Base-by-base conservation (phyloP, 305 asterid genomes). In the Solanum chacoense region DNA sequence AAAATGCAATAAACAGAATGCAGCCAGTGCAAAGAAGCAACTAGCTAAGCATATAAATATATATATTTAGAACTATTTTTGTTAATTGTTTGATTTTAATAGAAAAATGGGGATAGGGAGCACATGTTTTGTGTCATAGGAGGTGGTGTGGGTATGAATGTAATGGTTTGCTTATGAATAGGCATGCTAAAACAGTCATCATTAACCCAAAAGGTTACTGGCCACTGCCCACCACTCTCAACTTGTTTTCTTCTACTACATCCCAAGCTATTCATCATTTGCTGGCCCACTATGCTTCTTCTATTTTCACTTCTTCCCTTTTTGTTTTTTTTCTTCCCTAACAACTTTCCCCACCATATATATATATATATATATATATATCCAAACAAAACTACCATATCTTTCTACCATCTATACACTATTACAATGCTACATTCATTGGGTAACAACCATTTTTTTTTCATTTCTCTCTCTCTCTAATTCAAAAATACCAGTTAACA, bases 131-230 rank as follows among this genome's bases (percentile, higher is more conserved):
- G 55, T 36, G 89, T 76, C 92, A 87, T 86, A 78, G 86, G 88
- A 69, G 84, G 76, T 89, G 88, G 86, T 81, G 38, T 42, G 71
- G 87, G 42, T 20, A 83, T 50, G 31, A 50, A 50, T 89, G 77
- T 84, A 89, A 86, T 91, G 79, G 89, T 88, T 89, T 89, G 91
- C 87, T 37, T 72, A 91, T 91, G 87, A 89, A 86, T 87, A 89
- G 87, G 93, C 93, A 91, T 91, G 93, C 91, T 29, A 89, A 89
- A 38, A 42, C 73, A 31, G 1, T 42, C 90, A 91, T 91, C 88
- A 89, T 91, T 91, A 67, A 74, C 32, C 85, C 89, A 86, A 91
- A 89, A 89, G 88, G 84, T 86, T 55, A 72, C 88, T 83, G 72
- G 75, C 80, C 32, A 65, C 83, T 45, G 20, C 22, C 59, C 80